Conservation (phyloP, 129 eudicot genomes). For the Artemisia annua region DNA sequence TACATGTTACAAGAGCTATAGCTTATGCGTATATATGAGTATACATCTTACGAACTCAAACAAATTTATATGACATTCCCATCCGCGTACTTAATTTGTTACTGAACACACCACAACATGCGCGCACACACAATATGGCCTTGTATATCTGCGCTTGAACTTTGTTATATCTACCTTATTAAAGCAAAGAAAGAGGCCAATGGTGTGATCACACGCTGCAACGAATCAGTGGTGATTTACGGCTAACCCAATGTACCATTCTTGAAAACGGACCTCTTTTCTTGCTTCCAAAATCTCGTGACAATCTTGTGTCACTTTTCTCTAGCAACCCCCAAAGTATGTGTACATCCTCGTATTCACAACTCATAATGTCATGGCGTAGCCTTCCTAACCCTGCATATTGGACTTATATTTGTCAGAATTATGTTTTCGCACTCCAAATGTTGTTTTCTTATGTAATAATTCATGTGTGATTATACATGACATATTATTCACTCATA, state of each 20-base stretch:
- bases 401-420: neutral
- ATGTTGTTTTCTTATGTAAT: too few species aligned
- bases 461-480: neutral
- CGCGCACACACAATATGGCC: too few species aligned
- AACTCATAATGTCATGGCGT: conserved; percentile 47
- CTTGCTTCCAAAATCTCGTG: conserved; percentile 11
- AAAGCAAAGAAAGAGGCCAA: neutral
- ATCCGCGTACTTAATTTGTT: too few species aligned
- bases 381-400: conserved; percentile 51
- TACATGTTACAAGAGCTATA: neutral
- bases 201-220: conserved; percentile 22
- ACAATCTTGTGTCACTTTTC: conserved; percentile 30
- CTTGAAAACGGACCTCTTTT: conserved; percentile 23
- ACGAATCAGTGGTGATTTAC: conserved; percentile 34
- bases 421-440: neutral
- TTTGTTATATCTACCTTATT: too few species aligned
- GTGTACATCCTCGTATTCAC: conserved; percentile 68
- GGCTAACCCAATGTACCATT: conserved; percentile 33
- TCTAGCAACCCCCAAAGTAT: conserved; percentile 57
- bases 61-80: too few species aligned
- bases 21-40: neutral
- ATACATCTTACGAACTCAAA: too few species aligned
- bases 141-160: too few species aligned
- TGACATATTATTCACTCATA: neutral
- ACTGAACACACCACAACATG: too few species aligned